These are phyloP conservation scores for Scheffersomyces amazonensis DNA, from an alignment of 805 yeast species.

Conservation along the genomic window DNA sequence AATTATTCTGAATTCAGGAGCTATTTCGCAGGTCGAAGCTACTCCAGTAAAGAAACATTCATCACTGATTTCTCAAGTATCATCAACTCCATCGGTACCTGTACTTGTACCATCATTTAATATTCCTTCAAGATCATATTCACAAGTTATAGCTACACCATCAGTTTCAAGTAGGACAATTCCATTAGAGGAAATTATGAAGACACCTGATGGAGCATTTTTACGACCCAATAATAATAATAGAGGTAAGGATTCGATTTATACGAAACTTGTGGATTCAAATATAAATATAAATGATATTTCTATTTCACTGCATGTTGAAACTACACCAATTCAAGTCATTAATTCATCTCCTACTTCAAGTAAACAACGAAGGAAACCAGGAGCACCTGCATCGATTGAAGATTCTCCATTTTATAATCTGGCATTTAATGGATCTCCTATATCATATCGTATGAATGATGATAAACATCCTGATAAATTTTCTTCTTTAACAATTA, in stretches of 20 bases:
- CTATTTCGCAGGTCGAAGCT: conserved; percentile 19
- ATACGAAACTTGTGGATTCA: not conserved
- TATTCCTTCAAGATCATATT: not conserved
- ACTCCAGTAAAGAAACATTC: conserved; percentile 20
- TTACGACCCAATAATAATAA: not conserved
- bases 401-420: conserved; percentile 36
- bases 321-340: conserved; percentile 2
- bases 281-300: not conserved
- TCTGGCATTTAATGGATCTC: conserved; percentile 15
- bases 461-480: too few relatives aligned
- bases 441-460: conserved; percentile 3
- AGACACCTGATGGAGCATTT: conserved; percentile 10
- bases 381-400: conserved; percentile 35
- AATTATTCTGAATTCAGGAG: not conserved
- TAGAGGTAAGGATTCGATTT: not conserved
- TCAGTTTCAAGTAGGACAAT: not conserved
- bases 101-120: not conserved
- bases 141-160: not conserved
- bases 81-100: conserved; percentile 22
- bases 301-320: conserved; percentile 2
- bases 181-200: conserved; percentile 1
- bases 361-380: conserved; percentile 12
- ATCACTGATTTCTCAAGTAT: conserved; percentile 20
- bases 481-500: too few relatives aligned
- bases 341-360: conserved; percentile 3